A percentile compares a stretch with the other conserved stretches of the same genome.
Evolutionary conservation across 441 rosid genomes (phyloP).

Genomic region (Daphne laureola): DNA sequence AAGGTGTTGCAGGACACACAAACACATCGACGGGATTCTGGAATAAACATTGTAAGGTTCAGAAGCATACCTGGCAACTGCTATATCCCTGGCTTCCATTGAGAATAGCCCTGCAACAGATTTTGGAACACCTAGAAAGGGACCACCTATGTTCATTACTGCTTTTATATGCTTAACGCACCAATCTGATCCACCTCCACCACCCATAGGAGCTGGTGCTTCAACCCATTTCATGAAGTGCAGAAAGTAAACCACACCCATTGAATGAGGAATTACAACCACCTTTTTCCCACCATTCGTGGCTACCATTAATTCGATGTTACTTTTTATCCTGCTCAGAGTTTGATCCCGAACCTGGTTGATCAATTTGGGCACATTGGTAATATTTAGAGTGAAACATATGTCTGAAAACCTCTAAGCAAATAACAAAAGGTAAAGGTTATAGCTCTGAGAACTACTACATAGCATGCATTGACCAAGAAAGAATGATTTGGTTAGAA

Average conservation of each 20-base stretch:
- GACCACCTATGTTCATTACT: slow-evolving; percentile 36
- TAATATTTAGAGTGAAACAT: not conserved
- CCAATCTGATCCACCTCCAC: slow-evolving; percentile 45
- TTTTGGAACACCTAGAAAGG: slow-evolving; percentile 46
- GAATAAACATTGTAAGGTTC: not conserved
- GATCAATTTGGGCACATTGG: not conserved
- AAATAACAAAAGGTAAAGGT: not conserved
- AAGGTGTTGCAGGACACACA: not conserved
- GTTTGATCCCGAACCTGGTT: slow-evolving; percentile 39
- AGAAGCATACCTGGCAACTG: slow-evolving; percentile 31
- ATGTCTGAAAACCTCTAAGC: not conserved
- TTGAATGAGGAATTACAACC: slow-evolving; percentile 44
- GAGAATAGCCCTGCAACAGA: slow-evolving; percentile 33
- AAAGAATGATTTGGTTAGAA: not conserved
- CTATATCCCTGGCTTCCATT: slow-evolving; percentile 40
- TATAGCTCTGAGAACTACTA: not conserved
- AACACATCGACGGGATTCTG: slow-evolving; percentile 3
- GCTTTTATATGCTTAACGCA: slow-evolving; percentile 46
- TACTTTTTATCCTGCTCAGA: slow-evolving; percentile 34
- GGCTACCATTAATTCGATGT: slow-evolving; percentile 38
- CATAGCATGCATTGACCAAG: not conserved
- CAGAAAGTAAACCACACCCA: slow-evolving; percentile 44
- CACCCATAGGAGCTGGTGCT: slow-evolving; percentile 44
- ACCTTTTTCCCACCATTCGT: slow-evolving; percentile 40
- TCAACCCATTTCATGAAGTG: slow-evolving; percentile 58